These are phyloP conservation scores for Thraustochytrium sp. DNA, from an alignment of 352 stramenopile species.

Conservation along the genomic window DNA sequence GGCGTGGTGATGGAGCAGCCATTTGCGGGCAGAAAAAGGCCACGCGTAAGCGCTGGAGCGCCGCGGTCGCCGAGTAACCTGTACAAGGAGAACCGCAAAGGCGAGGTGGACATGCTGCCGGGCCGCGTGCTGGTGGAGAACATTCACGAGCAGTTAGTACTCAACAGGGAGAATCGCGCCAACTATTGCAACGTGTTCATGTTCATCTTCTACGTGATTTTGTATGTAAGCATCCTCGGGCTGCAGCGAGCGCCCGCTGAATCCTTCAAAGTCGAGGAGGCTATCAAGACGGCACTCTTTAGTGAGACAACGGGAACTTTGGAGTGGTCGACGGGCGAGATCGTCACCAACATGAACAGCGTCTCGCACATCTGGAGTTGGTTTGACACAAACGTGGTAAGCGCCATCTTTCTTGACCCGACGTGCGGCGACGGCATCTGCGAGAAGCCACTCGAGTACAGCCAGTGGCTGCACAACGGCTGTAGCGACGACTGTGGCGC, in stretches of 20 bases:
- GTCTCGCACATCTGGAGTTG: background rate
- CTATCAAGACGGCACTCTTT: constrained; percentile 13
- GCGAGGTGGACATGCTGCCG: background rate
- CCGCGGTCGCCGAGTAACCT: no score
- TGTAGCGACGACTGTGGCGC: constrained; percentile 19
- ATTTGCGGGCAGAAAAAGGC: no score
- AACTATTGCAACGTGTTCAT: constrained; percentile 27
- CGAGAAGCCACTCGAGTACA: background rate
- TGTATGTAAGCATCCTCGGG: constrained; percentile 1
- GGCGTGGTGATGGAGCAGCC: no score
- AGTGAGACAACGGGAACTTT: background rate
- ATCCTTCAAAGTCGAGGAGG: constrained; percentile 11
- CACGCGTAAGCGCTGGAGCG: no score
- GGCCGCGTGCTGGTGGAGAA: constrained; percentile 13
- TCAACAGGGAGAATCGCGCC: background rate
- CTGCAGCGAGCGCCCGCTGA: background rate
- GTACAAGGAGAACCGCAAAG: background rate
- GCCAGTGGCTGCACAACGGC: background rate
- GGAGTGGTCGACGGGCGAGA: constrained; percentile 11
- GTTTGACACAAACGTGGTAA: background rate
- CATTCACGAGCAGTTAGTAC: background rate
- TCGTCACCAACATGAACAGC: background rate
- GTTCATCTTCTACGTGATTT: background rate
- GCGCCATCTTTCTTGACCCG: background rate
- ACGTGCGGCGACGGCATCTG: constrained; percentile 31